phyloP scores from a whole-genome alignment of 2,329 filamentous ascomycete genomes.

The Neopestalotiopsis rosae region DNA sequence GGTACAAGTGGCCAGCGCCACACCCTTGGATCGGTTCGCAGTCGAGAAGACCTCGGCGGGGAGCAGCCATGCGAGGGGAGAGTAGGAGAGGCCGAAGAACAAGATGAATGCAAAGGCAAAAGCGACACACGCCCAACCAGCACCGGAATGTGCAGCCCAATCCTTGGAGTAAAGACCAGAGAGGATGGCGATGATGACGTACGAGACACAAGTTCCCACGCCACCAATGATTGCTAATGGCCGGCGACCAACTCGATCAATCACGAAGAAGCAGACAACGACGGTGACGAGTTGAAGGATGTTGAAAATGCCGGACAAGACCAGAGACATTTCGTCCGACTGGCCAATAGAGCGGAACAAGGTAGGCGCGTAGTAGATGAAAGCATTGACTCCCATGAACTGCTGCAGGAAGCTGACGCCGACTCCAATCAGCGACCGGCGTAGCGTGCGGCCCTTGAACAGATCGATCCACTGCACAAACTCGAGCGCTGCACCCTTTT shows the following conservation, averaged over 20 bases:
- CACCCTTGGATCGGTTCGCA: slow-evolving; percentile 63
- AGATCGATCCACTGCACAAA: slow-evolving; percentile 50
- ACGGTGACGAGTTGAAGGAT: slow-evolving; percentile 47
- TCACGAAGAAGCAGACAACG: slow-evolving; percentile 35
- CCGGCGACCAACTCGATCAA: slow-evolving; percentile 53
- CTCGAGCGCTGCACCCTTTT: slow-evolving; percentile 45
- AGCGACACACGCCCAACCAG: slow-evolving; percentile 63
- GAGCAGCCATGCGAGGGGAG: slow-evolving; percentile 60
- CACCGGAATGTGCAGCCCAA: slow-evolving; percentile 51
- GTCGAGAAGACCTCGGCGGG: slow-evolving; percentile 65
- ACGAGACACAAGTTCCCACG: slow-evolving; percentile 39
- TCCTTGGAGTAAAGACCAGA: slow-evolving; percentile 52
- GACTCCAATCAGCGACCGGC: slow-evolving; percentile 55
- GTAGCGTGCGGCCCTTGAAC: slow-evolving; percentile 43
- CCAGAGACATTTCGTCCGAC: slow-evolving; percentile 44
- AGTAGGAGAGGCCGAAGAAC: slow-evolving; percentile 39
- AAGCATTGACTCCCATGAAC: slow-evolving; percentile 51
- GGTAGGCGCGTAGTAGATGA: slow-evolving; percentile 50
- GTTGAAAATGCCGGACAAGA: slow-evolving; percentile 62
- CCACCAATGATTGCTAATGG: slow-evolving; percentile 49
- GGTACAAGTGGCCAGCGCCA: slow-evolving; percentile 60
- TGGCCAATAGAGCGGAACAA: slow-evolving; percentile 51
- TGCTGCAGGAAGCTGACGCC: slow-evolving; percentile 62
- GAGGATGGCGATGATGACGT: slow-evolving; percentile 48
- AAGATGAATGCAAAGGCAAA: slow-evolving; percentile 62